Evolutionary conservation across 2,329 filamentous ascomycete genomes (phyloP).

Genomic region (Ceratocystis smalleyi): DNA sequence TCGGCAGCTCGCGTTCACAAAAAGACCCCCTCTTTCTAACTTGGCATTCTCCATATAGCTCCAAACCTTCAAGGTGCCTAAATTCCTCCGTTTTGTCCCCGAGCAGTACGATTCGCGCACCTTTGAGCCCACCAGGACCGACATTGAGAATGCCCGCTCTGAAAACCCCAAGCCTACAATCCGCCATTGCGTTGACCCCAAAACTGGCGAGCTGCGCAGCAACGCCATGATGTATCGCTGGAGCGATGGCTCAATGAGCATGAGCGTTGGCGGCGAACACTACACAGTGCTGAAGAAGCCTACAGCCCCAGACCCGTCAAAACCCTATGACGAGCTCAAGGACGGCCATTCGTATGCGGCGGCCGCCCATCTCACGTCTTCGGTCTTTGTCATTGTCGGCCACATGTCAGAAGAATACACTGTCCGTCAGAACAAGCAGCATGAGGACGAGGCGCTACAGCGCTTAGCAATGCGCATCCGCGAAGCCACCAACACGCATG

Average conservation of each 20-base stretch:
- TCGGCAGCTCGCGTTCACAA: not conserved
- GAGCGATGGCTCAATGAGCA: constrained; percentile 64
- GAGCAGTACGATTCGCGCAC: constrained; percentile 49
- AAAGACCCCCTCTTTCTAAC: constrained; percentile 1
- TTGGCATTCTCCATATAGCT: constrained; percentile 1
- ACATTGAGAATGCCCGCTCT: constrained; percentile 38
- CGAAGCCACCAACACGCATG: constrained; percentile 39
- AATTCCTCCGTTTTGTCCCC: constrained; percentile 56
- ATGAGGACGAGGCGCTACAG: constrained; percentile 56
- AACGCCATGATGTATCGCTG: constrained; percentile 62
- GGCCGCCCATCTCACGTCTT: constrained; percentile 51
- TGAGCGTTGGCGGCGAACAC: constrained; percentile 60
- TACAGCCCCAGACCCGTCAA: constrained; percentile 45
- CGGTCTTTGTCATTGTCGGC: constrained; percentile 55
- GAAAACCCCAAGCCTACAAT: constrained; percentile 48
- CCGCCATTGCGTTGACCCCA: constrained; percentile 52
- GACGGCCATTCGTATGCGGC: constrained; percentile 66
- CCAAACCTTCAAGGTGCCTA: constrained; percentile 35
- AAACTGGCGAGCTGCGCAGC: constrained; percentile 52
- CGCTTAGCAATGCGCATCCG: constrained; percentile 53
- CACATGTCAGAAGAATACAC: constrained; percentile 61
- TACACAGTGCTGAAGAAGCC: constrained; percentile 58
- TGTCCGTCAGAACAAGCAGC: constrained; percentile 49
- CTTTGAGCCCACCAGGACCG: constrained; percentile 45
- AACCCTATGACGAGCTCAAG: constrained; percentile 48